A percentile compares a stretch with the other conserved stretches of the same genome.
Evolutionary conservation across 768 basidiomycete genomes (phyloP).

Genomic region (Lentinus brumalis): DNA sequence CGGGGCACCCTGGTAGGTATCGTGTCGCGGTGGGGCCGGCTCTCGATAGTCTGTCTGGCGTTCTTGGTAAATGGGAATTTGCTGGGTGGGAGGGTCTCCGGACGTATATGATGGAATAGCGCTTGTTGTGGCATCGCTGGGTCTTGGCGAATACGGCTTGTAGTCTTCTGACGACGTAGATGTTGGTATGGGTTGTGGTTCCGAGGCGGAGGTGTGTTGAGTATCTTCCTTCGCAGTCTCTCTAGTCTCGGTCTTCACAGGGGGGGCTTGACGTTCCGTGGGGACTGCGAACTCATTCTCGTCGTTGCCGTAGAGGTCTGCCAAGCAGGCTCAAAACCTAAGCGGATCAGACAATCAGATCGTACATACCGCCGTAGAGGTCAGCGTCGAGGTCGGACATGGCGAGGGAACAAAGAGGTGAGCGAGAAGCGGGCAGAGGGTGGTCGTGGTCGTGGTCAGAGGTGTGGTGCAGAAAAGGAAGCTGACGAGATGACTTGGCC

Average conservation of each 20-base stretch:
- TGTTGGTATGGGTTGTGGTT: conserved; percentile 12
- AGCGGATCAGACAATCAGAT: background rate
- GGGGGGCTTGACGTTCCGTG: conserved; percentile 38
- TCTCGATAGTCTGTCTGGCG: conserved; percentile 57
- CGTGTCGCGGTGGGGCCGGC: conserved; percentile 35
- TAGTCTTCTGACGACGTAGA: conserved; percentile 17
- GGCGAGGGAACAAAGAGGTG: conserved; percentile 38
- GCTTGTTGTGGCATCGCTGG: conserved; percentile 22
- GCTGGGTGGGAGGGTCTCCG: conserved; percentile 50
- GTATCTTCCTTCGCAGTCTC: conserved; percentile 1
- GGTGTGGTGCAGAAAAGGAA: conserved; percentile 12
- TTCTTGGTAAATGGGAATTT: conserved; percentile 80
- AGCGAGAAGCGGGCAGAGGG: conserved; percentile 53
- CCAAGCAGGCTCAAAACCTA: background rate
- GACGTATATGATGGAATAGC: conserved; percentile 38
- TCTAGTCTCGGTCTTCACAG: conserved; percentile 22
- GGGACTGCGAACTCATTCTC: conserved; percentile 62
- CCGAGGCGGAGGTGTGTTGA: background rate
- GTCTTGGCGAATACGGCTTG: conserved; percentile 22
- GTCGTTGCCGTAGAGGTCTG: conserved; percentile 70
- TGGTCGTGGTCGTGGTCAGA: too few relatives aligned
- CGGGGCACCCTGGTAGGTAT: conserved; percentile 38
- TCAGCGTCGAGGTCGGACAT: conserved; percentile 90
- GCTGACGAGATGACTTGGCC: background rate
- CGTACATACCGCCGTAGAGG: conserved; percentile 72